Base-by-base conservation (phyloP, 257 asterid genomes). In the Nicotiana benthamiana region DNA sequence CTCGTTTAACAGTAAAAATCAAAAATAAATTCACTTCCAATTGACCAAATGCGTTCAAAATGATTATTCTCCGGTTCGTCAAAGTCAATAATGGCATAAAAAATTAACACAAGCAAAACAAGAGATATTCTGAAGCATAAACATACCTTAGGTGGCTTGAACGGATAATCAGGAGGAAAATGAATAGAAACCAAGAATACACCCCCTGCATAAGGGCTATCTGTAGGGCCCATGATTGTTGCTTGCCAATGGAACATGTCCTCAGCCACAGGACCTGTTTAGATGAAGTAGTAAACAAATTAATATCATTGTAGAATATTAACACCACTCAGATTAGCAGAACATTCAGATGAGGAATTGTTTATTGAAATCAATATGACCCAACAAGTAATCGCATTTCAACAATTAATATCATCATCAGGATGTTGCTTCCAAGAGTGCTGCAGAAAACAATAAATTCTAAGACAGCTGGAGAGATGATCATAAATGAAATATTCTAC, bases 221-320 rank as follows among this genome's bases (percentile, higher is more conserved):
- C 89, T 11, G 87, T 68, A 77, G 89, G 89, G 34, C 89, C 89
- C 89, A 86, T 86, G 15, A 86, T 86, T 15, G 89, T 86, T 30
- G 89, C 89, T 65, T 86, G 89, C 89, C 89, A 86, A 78, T 86
- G 89, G 76, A 86, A 86, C 89, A 86, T 84, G 60, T 86, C 89
- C 53, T 86, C 89, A 6, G 87, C 89, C 22, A 86, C 89, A 6
- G 89, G 89, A 80, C 89, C 89, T 86, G 79, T 56, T 80, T 65
- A 8, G 27, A n/a, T 17, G 48, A n/a, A 27, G 76, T 15, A 75
- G 56, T 51, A 51, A 15, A 13, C 56, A 51, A 51, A 51, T 13
- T 51, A 51, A 51, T 3, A 51, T 51, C 56, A 51, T 51, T 51
- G 1, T 40, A 40, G 12, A 40, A 40, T 40, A 40, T 40, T 40